Evolutionary conservation across 164 flowering plant species (phyloP).

Genomic region (Nelumbo lutea): DNA sequence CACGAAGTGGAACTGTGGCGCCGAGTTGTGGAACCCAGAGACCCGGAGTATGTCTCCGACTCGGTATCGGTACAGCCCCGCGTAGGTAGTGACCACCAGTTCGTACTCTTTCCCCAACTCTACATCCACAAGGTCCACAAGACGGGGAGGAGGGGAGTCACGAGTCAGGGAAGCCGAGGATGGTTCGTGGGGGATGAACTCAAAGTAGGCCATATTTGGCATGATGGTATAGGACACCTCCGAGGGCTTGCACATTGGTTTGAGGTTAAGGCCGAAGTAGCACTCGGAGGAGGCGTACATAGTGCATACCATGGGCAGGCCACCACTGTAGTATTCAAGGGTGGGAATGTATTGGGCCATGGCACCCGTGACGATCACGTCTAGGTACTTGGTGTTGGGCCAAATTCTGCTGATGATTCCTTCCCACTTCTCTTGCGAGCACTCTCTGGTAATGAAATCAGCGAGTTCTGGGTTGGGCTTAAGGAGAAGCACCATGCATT

Average conservation of each 20-base stretch:
- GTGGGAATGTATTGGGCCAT: conserved; percentile 87
- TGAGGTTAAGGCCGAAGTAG: conserved; percentile 65
- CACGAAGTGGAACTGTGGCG: conserved; percentile 60
- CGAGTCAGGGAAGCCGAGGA: conserved; percentile 8
- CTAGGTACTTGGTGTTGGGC: conserved; percentile 82
- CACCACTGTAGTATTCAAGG: conserved; percentile 57
- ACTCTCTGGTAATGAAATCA: conserved; percentile 34
- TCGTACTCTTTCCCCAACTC: conserved; percentile 69
- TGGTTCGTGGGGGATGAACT: conserved; percentile 48
- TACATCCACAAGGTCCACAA: conserved; percentile 54
- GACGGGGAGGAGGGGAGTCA: conserved; percentile 22
- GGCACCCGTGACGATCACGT: conserved; percentile 78
- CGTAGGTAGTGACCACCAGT: conserved; percentile 60
- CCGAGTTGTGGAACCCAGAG: conserved; percentile 58
- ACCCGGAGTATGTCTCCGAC: conserved; percentile 71
- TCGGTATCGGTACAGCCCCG: conserved; percentile 61
- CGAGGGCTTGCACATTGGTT: conserved; percentile 55
- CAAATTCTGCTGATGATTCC: conserved; percentile 61
- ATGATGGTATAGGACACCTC: conserved; percentile 72
- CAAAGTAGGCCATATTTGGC: conserved; percentile 82
- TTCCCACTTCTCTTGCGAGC: conserved; percentile 52
- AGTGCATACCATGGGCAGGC: conserved; percentile 59
- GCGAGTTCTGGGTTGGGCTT: conserved; percentile 54
- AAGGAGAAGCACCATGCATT: conserved; percentile 27
- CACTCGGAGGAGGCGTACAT: conserved; percentile 90